Percentiles rank a stretch among this genome's conserved stretches.
phyloP scores from a whole-genome alignment of 352 stramenopile genomes.

The Pythium phragmitis region DNA sequence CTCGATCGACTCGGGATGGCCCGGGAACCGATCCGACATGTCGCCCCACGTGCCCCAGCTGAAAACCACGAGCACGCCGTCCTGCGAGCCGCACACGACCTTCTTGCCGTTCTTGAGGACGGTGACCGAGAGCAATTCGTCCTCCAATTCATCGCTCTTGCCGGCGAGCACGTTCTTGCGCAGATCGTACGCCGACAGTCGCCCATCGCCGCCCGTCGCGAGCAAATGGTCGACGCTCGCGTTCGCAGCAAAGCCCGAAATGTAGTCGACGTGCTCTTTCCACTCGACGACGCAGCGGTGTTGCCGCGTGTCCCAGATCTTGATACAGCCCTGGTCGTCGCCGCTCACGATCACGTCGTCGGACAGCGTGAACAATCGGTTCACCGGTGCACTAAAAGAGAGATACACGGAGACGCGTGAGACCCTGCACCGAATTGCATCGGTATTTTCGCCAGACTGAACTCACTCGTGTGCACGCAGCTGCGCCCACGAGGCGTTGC shows the following conservation, averaged over 20 bases:
- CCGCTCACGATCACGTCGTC: slow-evolving; percentile 72
- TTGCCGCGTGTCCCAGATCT: slow-evolving; percentile 87
- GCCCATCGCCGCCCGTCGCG: slow-evolving; percentile 89
- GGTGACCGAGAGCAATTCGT: slow-evolving; percentile 69
- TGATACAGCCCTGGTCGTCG: slow-evolving; percentile 81
- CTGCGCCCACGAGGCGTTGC: slow-evolving; percentile 77
- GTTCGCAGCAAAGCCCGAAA: slow-evolving; percentile 90
- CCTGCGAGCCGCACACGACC: slow-evolving; percentile 93
- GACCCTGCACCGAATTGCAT: neutral
- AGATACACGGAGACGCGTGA: neutral
- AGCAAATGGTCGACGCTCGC: slow-evolving; percentile 83
- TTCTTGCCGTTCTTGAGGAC: slow-evolving; percentile 92
- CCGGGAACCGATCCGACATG: slow-evolving; percentile 94
- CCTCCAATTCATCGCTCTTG: slow-evolving; percentile 85
- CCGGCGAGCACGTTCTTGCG: slow-evolving; percentile 75
- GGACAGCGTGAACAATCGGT: slow-evolving; percentile 70
- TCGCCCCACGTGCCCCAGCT: slow-evolving; percentile 96
- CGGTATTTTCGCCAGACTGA: neutral
- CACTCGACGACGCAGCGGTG: slow-evolving; percentile 86
- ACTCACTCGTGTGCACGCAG: slow-evolving; percentile 78
- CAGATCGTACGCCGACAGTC: slow-evolving; percentile 91
- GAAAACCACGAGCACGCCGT: slow-evolving; percentile 95
- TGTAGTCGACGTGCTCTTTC: slow-evolving; percentile 95
- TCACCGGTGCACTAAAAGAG: slow-evolving; percentile 44
- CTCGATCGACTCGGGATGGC: slow-evolving; percentile 94